Base-by-base conservation (phyloP, 164 flowering plant species). In the Santalum album region DNA sequence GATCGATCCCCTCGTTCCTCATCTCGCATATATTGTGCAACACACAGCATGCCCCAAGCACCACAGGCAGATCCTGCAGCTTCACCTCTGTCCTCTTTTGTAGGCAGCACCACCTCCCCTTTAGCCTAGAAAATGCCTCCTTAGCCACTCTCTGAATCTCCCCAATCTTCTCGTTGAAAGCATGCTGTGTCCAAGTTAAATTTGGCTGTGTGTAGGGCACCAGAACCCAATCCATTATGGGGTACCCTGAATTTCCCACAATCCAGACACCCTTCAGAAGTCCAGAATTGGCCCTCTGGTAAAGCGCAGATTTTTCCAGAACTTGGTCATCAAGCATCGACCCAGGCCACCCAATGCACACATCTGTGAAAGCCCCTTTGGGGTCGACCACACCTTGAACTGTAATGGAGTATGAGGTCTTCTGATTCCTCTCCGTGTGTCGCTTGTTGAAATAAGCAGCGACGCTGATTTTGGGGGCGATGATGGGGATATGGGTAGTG, bases 21-120 rank as follows among this genome's bases (percentile, higher is more conserved):
- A 49, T 22, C 27, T 49, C 51, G 23, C 51, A 49, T 12, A 49
- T 49, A 12, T 49, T 49, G 32, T 49, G 51, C 26, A 49, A 17
- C 12, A 49, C 51, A 23, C 51, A 49, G 18, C 51, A 49, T 4
- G 51, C 51, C 19, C 51, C 51, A 9, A 49, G 32, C 26, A 49
- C 51, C 26, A 49, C 51, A 22, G 51, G 51, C 51, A 49, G 19
- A 27, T 49, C 51, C 51, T 49, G 51, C 26, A 49, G 51, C 51
- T 49, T 49, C 6, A 49, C 51, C 51, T 49, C 51, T 3, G 51
- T 25, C 14, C 51, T 7, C 27, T 49, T 49, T 27, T 49, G 51
- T 14, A 49, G 51, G 32, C 51, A 49, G n/a, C 26, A 23, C 51
- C 51, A 49, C 51, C 51, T 49, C 12, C 51, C 27, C 6, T 49